Evolutionary conservation across 2,329 filamentous ascomycete species (phyloP), one percentile per base, ranked within the genome.

Genomic region (Trichoderma cornu-damae): DNA sequence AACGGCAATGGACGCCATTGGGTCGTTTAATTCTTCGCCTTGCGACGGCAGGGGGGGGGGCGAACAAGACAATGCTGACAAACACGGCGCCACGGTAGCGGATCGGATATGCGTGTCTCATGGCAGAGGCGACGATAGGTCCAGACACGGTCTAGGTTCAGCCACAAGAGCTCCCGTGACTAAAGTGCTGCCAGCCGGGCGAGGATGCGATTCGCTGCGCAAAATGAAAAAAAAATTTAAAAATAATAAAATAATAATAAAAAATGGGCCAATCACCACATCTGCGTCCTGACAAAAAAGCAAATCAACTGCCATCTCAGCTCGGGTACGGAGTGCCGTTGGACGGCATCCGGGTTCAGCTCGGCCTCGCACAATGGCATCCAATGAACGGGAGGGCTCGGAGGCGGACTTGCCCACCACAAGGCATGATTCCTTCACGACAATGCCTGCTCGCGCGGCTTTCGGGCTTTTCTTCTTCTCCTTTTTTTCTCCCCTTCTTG

Each of bases 61-160:
- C n/a, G 30, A 50, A 14, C 46, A 35, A 34, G 46, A 48, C 30
- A 8, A 1, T 12, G 6, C n/a, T 4, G 26, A 3, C n/a, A 47
- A 47, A 28, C 34, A 38, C 18, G 20, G 34, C 47, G 47, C 47
- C 48, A 54, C 42, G 20, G 22, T 46, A 26, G 32, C 42, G 51
- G 51, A 44, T 46, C 51, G 51, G 42, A 26, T 22, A 53, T 54
- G 51, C 51, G 12, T 54, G 51, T 54, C 51, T 54, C 51, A 54
- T 22, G 8, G 14, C 16, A 38, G 14, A 35, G 32, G 24, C 40
- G 32, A 22, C 24, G 38, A 26, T 35, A 22, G 20, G 18, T 20
- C n/a, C 4, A 7, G 3, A 18, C 3, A 35, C 14, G 42, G n/a
- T 35, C 35, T 28, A 30, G n/a, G 35, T 28, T 32, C 20, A 54